These are phyloP conservation scores for Agrocybe pediades DNA, from an alignment of 768 basidiomycete species.

Conservation along the genomic window DNA sequence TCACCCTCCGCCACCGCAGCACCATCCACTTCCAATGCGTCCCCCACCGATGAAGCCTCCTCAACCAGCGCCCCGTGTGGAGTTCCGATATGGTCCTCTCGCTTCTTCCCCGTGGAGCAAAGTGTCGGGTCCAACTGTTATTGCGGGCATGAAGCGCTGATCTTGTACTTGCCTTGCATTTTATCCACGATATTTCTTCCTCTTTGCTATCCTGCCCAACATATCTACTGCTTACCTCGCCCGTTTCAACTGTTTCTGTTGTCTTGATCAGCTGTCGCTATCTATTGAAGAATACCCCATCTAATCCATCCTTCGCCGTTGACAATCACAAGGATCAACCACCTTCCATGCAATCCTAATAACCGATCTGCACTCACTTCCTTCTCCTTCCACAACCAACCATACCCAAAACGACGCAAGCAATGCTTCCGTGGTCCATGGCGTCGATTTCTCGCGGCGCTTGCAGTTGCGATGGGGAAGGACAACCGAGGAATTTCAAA, in stretches of 20 bases:
- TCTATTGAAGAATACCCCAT: background rate
- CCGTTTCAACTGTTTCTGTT: no score
- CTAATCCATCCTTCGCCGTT: background rate
- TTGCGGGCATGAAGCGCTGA: conserved; percentile 73
- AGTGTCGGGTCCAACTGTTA: conserved; percentile 61
- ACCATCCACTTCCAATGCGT: conserved; percentile 23
- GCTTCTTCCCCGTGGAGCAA: conserved; percentile 70
- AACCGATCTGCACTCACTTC: background rate
- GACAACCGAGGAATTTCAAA: background rate
- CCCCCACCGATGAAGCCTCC: conserved; percentile 23
- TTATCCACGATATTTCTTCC: conserved; percentile 1
- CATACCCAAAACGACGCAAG: background rate
- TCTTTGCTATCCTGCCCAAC: background rate
- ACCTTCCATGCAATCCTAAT: background rate
- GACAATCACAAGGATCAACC: background rate
- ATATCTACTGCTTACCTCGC: background rate
- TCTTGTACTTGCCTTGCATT: no score
- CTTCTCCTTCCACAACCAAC: background rate
- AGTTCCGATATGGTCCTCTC: conserved; percentile 66
- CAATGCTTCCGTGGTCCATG: no score
- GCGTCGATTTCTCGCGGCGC: background rate
- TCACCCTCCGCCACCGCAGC: conserved; percentile 18
- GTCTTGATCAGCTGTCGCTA: background rate
- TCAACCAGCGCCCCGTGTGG: conserved; percentile 30
- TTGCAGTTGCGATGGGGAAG: background rate